Evolutionary conservation across 192 early-diverging fungal species (phyloP).

Genomic region (Phlyctochytrium planicorne): DNA sequence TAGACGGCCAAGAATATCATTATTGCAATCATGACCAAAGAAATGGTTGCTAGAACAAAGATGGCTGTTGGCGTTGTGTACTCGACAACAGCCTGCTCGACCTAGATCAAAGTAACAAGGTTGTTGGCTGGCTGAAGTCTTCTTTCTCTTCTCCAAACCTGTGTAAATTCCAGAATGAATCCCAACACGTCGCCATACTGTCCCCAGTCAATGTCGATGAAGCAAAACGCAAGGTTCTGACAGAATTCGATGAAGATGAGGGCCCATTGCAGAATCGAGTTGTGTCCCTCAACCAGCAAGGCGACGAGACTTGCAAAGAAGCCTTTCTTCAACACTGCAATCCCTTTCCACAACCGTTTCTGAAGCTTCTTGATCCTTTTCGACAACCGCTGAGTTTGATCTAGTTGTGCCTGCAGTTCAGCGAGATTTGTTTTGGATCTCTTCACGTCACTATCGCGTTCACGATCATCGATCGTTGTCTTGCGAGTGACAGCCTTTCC

Average conservation of each 20-base stretch:
- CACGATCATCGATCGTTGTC: too few relatives aligned
- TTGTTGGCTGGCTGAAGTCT: not conserved
- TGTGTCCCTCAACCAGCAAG: slow-evolving; percentile 27
- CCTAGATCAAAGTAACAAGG: not conserved
- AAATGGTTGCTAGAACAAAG: slow-evolving; percentile 16
- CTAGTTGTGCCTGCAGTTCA: not conserved
- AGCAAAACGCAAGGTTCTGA: slow-evolving; percentile 30
- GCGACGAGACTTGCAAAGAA: slow-evolving; percentile 28
- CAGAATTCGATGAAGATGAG: slow-evolving; percentile 30
- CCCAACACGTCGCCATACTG: slow-evolving; percentile 16
- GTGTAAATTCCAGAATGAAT: slow-evolving; percentile 9
- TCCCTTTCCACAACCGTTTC: not conserved
- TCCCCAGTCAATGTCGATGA: slow-evolving; percentile 28
- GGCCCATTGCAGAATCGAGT: slow-evolving; percentile 5
- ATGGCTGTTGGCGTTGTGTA: slow-evolving; percentile 21
- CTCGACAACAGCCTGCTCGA: slow-evolving; percentile 30
- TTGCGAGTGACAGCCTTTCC: too few relatives aligned
- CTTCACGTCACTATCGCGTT: too few relatives aligned
- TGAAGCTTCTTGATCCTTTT: not conserved
- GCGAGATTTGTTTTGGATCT: too few relatives aligned
- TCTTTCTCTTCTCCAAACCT: slow-evolving; percentile 5
- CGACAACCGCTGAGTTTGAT: not conserved
- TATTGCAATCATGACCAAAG: slow-evolving; percentile 16
- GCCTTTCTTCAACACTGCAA: slow-evolving; percentile 22
- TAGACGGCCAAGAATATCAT: slow-evolving; percentile 28